Percentiles rank a stretch among this genome's conserved stretches.
phyloP scores from a whole-genome alignment of 2,329 filamentous ascomycete genomes.

The Beauveria sp. region DNA sequence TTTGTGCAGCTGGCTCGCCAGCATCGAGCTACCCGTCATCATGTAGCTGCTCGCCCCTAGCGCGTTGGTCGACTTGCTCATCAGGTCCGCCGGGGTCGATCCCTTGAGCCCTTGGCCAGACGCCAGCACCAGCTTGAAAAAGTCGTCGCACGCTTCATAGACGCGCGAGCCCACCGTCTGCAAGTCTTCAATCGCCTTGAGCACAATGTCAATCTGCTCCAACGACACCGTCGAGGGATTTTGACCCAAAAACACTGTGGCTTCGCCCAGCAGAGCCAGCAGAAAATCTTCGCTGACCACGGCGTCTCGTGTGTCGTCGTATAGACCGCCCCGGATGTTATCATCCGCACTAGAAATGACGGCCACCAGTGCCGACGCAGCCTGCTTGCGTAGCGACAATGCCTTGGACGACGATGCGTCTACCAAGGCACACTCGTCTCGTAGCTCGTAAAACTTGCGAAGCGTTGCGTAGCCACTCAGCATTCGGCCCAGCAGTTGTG shows the following conservation, averaged over 20 bases:
- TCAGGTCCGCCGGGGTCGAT: slow-evolving; percentile 56
- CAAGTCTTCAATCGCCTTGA: slow-evolving; percentile 73
- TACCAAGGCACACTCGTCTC: slow-evolving; percentile 46
- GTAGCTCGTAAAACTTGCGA: slow-evolving; percentile 81
- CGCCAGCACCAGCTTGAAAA: slow-evolving; percentile 67
- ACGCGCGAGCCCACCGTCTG: slow-evolving; percentile 67
- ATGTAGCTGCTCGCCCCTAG: slow-evolving; percentile 56
- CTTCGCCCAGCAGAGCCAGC: slow-evolving; percentile 75
- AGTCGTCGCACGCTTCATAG: slow-evolving; percentile 67
- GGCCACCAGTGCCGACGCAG: slow-evolving; percentile 68
- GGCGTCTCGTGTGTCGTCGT: slow-evolving; percentile 70
- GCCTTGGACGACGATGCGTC: slow-evolving; percentile 31
- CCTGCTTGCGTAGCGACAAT: slow-evolving; percentile 55
- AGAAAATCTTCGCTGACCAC: slow-evolving; percentile 86
- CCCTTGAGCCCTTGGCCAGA: slow-evolving; percentile 57
- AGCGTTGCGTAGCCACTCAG: slow-evolving; percentile 89
- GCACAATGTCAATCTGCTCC: slow-evolving; percentile 64
- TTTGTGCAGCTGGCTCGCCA: slow-evolving; percentile 54
- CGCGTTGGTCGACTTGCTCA: slow-evolving; percentile 50
- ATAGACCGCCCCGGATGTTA: slow-evolving; percentile 84
- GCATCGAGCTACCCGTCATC: slow-evolving; percentile 66
- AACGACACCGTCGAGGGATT: slow-evolving; percentile 49
- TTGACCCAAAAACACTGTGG: slow-evolving; percentile 65
- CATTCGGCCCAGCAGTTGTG: slow-evolving; percentile 73
- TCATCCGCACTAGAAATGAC: slow-evolving; percentile 81